phyloP scores from a whole-genome alignment of 805 yeast genomes.

The Metschnikowia shivogae region DNA sequence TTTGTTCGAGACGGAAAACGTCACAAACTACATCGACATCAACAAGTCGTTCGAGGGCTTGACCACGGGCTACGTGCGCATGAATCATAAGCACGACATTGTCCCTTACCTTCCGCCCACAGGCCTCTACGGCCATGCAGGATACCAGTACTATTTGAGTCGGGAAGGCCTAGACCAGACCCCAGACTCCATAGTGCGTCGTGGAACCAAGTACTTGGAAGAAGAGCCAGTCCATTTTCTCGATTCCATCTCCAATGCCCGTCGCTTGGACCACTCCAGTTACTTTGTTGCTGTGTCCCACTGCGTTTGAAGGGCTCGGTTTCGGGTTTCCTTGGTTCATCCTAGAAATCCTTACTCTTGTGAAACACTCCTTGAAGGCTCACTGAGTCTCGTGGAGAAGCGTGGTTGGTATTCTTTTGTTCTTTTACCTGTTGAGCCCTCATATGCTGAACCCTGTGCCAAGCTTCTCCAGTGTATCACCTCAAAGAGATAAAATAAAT shows the following conservation, averaged over 20 bases:
- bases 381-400: too few relatives aligned
- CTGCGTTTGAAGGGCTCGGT: slow-evolving; percentile 3
- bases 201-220: slow-evolving; percentile 14
- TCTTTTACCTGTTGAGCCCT: too few relatives aligned
- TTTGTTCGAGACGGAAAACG: slow-evolving; percentile 38
- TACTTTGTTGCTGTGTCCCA: slow-evolving; percentile 16
- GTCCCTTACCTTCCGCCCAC: slow-evolving; percentile 61
- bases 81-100: slow-evolving; percentile 53
- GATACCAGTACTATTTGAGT: slow-evolving; percentile 41
- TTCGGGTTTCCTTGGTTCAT: too few relatives aligned
- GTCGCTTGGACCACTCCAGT: slow-evolving; percentile 15
- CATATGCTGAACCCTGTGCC: too few relatives aligned
- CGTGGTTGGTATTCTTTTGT: too few relatives aligned
- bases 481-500: too few relatives aligned
- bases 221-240: slow-evolving; percentile 10
- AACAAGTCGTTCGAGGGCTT: slow-evolving; percentile 18
- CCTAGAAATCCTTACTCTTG: too few relatives aligned
- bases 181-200: slow-evolving; percentile 13
- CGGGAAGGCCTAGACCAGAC: slow-evolving; percentile 14
- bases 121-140: slow-evolving; percentile 42
- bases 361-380: too few relatives aligned
- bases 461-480: too few relatives aligned
- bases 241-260: slow-evolving; percentile 13
- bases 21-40: slow-evolving; percentile 18
- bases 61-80: slow-evolving; percentile 39